Base-by-base conservation (phyloP, 179 eudicot genomes). In the Silene coronaria region DNA sequence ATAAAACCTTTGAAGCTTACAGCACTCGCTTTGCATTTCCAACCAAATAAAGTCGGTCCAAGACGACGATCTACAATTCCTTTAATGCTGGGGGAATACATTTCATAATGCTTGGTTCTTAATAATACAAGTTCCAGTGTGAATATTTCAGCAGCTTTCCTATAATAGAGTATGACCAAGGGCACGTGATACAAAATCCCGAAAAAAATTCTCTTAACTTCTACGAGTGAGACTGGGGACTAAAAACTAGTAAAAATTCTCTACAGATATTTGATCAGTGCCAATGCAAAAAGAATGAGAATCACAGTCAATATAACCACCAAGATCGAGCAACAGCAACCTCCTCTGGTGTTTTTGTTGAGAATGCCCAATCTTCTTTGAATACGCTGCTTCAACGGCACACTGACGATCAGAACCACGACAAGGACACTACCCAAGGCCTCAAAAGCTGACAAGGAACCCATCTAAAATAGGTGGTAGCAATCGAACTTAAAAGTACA, bases 11-110 rank as follows among this genome's bases (percentile, higher is more conserved):
- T 86, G 95, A 66, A 70, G 92, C 97, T 76, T 95, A 90, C 82
- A 88, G 89, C 71, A 82, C 99, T 74, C 92, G 99, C 38, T 95
- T 90, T 88, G 97, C 99, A 69, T 92, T 95, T 81, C 99, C 97
- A 28, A 88, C 91, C 8, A 80, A 87, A 68, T 97, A 95, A 80
- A 90, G 97, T 77, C 85, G 78, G 55, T 95, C 99, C 57, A 67
- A 83, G 28, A 92, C 97, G 11, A 82, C 90, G 19, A 84, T 95
- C 80, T 92, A 92, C 80, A 92, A 95, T 82, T 92, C 99, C n/a
- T 92, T 95, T 70, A 89, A 92, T 78, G 95, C 99, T 6, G 99
- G 99, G 27, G 99, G 99, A 60, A 89, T 95, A 77, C 99, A 95
- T 78, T 90, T 95, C 70, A 60, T 95, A 55, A 91, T 95, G 93